A percentile compares a stretch with the other conserved stretches of the same genome.
Evolutionary conservation across 2,329 filamentous ascomycete species (phyloP).

Genomic region (Pseudocercospora cruenta): DNA sequence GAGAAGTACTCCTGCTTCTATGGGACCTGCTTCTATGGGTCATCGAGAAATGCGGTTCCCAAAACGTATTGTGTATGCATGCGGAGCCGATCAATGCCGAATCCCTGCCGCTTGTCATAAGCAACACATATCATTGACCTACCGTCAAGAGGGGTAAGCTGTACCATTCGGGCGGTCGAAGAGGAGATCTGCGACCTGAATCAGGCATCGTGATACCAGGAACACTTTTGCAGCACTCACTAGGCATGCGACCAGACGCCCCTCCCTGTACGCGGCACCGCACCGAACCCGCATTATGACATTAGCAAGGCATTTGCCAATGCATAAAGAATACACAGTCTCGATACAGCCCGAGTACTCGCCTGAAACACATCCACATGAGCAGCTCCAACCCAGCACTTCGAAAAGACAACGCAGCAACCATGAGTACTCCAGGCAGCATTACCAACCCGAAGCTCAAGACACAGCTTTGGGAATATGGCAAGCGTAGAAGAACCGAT

Average conservation of each 20-base stretch:
- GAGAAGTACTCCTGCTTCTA: not conserved
- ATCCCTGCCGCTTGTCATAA: not conserved
- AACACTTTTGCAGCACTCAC: not conserved
- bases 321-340: not conserved
- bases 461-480: constrained; percentile 25
- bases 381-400: not conserved
- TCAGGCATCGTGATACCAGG: not conserved
- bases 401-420: not conserved
- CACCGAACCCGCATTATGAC: not conserved
- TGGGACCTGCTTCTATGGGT: not conserved
- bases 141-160: not conserved
- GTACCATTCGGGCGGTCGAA: not conserved
- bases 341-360: not conserved
- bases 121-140: not conserved
- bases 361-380: not conserved
- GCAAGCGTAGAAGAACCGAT: constrained; percentile 22
- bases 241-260: not conserved
- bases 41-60: not conserved
- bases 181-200: not conserved
- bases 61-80: not conserved
- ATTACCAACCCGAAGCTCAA: constrained; percentile 15
- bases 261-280: not conserved
- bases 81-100: not conserved
- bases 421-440: not conserved
- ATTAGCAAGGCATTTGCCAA: not conserved